These are phyloP conservation scores for Arachnopeziza araneosa DNA, from an alignment of 2,329 filamentous ascomycete genomes.

Conservation along the genomic window DNA sequence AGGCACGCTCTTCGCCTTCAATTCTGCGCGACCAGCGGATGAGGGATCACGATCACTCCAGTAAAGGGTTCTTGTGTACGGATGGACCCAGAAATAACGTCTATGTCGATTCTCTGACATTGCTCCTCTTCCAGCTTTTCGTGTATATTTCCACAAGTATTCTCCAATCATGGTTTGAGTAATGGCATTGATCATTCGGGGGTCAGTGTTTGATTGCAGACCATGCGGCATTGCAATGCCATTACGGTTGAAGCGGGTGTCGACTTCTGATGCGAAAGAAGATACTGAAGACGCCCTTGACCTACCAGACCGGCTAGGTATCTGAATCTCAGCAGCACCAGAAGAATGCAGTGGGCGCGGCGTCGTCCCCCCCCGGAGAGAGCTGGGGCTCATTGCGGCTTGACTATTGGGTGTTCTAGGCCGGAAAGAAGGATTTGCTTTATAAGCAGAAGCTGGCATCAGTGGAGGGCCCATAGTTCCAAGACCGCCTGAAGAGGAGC, in stretches of 20 bases:
- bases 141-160: slow-evolving; percentile 98
- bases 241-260: slow-evolving; percentile 76
- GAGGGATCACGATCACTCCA: slow-evolving; percentile 92
- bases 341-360: slow-evolving; percentile 43
- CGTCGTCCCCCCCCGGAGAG: slow-evolving; percentile 51
- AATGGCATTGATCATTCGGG: slow-evolving; percentile 97
- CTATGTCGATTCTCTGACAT: slow-evolving; percentile 87
- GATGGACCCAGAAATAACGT: slow-evolving; percentile 98
- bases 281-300: slow-evolving; percentile 81
- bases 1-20: slow-evolving; percentile 79
- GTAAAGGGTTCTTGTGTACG: slow-evolving; percentile 92
- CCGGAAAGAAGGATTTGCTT: slow-evolving; percentile 37
- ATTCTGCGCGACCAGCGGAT: slow-evolving; percentile 67
- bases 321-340: slow-evolving; percentile 45
- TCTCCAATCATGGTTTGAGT: slow-evolving; percentile 99
- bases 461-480: slow-evolving; percentile 76
- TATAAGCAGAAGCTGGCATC: slow-evolving; percentile 66
- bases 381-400: slow-evolving; percentile 38
- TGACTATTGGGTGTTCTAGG: slow-evolving; percentile 57
- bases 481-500: slow-evolving; percentile 37
- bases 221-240: slow-evolving; percentile 50
- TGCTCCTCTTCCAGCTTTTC: slow-evolving; percentile 82
- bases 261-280: slow-evolving; percentile 91
- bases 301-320: slow-evolving; percentile 38
- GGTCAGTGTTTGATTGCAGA: slow-evolving; percentile 72